Evolutionary conservation across 2,329 filamentous ascomycete species (phyloP).

Genomic region (Ilyonectria sp.): DNA sequence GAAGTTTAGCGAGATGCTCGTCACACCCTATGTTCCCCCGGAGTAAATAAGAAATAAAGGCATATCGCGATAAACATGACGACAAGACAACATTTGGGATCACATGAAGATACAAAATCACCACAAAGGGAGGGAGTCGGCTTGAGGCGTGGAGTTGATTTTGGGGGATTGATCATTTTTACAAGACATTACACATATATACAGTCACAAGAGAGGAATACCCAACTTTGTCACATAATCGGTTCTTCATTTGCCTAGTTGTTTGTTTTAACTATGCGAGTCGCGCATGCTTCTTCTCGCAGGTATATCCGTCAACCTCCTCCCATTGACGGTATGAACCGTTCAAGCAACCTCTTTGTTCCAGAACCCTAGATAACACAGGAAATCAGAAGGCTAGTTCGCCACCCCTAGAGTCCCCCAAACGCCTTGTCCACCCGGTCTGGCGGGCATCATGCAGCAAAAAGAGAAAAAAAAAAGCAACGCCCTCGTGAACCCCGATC

Average conservation of each 20-base stretch:
- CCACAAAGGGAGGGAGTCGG: slow-evolving; percentile 14
- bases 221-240: slow-evolving; percentile 28
- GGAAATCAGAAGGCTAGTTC: slow-evolving; percentile 31
- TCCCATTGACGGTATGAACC: slow-evolving; percentile 6
- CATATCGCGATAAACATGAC: slow-evolving; percentile 19
- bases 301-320: slow-evolving; percentile 9
- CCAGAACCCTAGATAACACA: slow-evolving; percentile 20
- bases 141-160: slow-evolving; percentile 39
- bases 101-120: slow-evolving; percentile 28
- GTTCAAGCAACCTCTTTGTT: slow-evolving; percentile 11
- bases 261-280: slow-evolving; percentile 22
- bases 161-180: slow-evolving; percentile 31
- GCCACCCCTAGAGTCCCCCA: slow-evolving; percentile 23
- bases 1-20: slow-evolving; percentile 89
- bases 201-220: slow-evolving; percentile 39
- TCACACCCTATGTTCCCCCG: slow-evolving; percentile 82
- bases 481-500: slow-evolving; percentile 27
- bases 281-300: slow-evolving; percentile 9
- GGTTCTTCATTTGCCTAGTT: slow-evolving; percentile 35
- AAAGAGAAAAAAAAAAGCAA: slow-evolving; percentile 29
- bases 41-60: slow-evolving; percentile 50
- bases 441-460: slow-evolving; percentile 36
- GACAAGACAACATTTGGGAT: slow-evolving; percentile 14
- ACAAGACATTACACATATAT: slow-evolving; percentile 31
- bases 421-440: slow-evolving; percentile 41